A percentile compares a stretch with the other conserved stretches of the same genome.
Evolutionary conservation across 1,139 yeast genomes (phyloP).

Genomic region (Kurtzmaniella natalensis): DNA sequence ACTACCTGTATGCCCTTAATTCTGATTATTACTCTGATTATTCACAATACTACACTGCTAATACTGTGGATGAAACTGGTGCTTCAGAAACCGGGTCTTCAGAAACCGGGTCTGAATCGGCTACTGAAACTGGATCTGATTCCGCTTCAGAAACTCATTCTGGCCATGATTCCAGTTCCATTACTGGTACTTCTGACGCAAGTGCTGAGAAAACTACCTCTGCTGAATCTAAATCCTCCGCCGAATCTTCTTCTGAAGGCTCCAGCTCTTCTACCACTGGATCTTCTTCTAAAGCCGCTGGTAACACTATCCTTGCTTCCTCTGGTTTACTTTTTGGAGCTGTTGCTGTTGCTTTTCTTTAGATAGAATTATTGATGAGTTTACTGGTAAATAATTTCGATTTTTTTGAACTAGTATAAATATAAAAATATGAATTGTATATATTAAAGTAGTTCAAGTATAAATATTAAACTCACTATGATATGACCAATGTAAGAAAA

Average conservation of each 20-base stretch:
- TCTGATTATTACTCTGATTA: too few species aligned
- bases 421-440: too few species aligned
- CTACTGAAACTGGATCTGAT: background rate
- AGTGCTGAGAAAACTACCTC: too few species aligned
- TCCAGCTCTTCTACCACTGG: background rate
- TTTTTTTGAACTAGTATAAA: too few species aligned
- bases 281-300: slow-evolving; percentile 1
- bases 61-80: background rate
- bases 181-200: slow-evolving; percentile 4
- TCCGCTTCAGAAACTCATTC: slow-evolving; percentile 6
- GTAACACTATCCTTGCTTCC: slow-evolving; percentile 10
- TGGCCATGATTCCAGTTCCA: slow-evolving; percentile 1
- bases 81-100: background rate
- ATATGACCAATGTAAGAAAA: too few species aligned
- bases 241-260: slow-evolving; percentile 2
- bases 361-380: too few species aligned
- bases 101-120: background rate
- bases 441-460: too few species aligned
- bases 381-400: too few species aligned
- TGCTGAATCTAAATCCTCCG: slow-evolving; percentile 2
- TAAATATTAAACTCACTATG: too few species aligned
- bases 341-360: slow-evolving; percentile 14
- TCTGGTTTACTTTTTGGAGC: slow-evolving; percentile 15
- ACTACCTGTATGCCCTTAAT: too few species aligned
- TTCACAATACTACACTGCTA: too few species aligned